Evolutionary conservation across 169 alveolate species (phyloP), one percentile per base, ranked within the genome.

Genomic region (Plasmodium inui): DNA sequence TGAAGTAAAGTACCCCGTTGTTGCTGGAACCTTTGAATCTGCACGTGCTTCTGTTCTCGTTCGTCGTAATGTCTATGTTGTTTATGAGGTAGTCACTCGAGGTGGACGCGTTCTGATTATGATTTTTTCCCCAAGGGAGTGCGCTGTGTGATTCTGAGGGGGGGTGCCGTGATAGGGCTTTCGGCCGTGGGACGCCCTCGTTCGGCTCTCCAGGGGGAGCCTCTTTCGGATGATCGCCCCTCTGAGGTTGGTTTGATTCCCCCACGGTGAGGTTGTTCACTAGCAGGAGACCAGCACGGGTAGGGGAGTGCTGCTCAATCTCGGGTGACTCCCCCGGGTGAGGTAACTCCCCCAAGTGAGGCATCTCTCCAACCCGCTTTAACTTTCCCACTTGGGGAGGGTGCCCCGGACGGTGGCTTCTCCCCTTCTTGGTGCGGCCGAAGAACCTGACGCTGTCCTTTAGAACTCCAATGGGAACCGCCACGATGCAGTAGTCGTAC

Each of bases 401-500:
- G 26, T 12, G 3, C 26, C 72, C 12, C 6, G 3, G 2, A 22
- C n/a, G 34, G 12, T 37, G 30, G 34, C 1, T 71, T 61, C 71
- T 39, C 74, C 32, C 46, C 71, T 39, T 30, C 30, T 30, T 34
- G 17, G 7, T 53, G 28, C 83, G 28, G 9, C 28, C 28, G 71
- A 55, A 89, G 8, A 22, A 79, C 28, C 17, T 32, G 4, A 79
- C 55, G 30, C 94, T 89, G 12, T 89, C 94, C 76, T 89, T 89
- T 8, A 89, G 19, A 12, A 89, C 94, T 0, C 94, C 94, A 0
- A 89, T 26, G 8, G 94, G 94, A 39, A 73, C 94, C 1, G 94
- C 61, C 17, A 89, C 46, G 50, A 89, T 89, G 41, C 94, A 89
- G 32, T 89, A 89, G 73, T 89, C 94, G 46, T 79, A 89, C 53